Evolutionary conservation across 129 eudicot genomes (phyloP).

Genomic region (Chrysanthemum seticuspe): DNA sequence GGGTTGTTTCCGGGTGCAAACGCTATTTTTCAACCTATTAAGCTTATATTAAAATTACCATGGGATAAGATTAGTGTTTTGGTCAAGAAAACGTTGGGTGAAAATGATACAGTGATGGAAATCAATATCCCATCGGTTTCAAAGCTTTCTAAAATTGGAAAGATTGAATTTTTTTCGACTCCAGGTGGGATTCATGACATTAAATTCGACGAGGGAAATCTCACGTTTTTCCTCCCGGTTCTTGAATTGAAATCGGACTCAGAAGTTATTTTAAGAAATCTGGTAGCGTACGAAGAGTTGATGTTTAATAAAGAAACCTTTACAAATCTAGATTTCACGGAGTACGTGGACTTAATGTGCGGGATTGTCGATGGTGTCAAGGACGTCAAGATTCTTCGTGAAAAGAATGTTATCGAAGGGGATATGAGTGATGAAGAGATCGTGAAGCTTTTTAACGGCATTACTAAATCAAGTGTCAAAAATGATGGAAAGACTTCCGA

Average conservation of each 20-base stretch:
- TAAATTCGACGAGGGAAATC: constrained; percentile 17
- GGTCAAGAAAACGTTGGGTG: constrained; percentile 16
- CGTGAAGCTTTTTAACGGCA: constrained; percentile 30
- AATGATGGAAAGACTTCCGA: constrained; percentile 10
- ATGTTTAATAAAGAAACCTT: constrained; percentile 13
- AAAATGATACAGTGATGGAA: constrained; percentile 10
- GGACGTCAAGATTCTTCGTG: constrained; percentile 29
- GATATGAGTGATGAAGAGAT: constrained; percentile 22
- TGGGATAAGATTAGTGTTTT: constrained; percentile 26
- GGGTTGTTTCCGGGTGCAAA: constrained; percentile 21
- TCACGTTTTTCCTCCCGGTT: constrained; percentile 26
- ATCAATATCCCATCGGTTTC: constrained; percentile 29
- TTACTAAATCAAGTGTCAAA: constrained; percentile 13
- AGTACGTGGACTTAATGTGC: constrained; percentile 36
- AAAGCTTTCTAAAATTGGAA: constrained; percentile 21
- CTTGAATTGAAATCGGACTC: constrained; percentile 22
- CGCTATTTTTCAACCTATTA: constrained; percentile 15
- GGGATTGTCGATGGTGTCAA: constrained; percentile 31
- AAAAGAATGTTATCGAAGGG: constrained; percentile 24
- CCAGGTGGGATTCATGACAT: constrained; percentile 30
- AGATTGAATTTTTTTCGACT: constrained; percentile 22
- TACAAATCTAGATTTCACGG: constrained; percentile 29
- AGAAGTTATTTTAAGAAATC: constrained; percentile 30
- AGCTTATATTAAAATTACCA: constrained; percentile 15
- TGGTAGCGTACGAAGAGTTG: constrained; percentile 32